Conservation (phyloP, 2,329 filamentous ascomycete species). For the Trichoderma sp. region DNA sequence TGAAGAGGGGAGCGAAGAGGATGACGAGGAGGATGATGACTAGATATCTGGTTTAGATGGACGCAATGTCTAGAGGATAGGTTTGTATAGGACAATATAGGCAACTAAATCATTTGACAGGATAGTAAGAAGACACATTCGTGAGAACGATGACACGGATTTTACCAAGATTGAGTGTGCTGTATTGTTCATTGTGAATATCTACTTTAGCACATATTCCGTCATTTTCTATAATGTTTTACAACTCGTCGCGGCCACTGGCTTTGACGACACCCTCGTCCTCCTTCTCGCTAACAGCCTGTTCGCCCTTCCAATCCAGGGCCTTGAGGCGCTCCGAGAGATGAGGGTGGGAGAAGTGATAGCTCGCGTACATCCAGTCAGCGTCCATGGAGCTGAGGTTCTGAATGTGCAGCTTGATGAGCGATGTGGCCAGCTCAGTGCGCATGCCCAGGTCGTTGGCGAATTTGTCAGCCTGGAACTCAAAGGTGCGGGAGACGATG, state of each 20-base stretch:
- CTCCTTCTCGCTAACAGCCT: slow-evolving; percentile 42
- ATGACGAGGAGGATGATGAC: neutral
- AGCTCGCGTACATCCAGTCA: slow-evolving; percentile 96
- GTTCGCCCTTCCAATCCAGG: slow-evolving; percentile 74
- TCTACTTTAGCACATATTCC: neutral
- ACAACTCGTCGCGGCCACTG: slow-evolving; percentile 72
- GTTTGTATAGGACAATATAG: neutral
- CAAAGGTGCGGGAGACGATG: slow-evolving; percentile 87
- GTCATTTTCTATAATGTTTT: slow-evolving; percentile 27
- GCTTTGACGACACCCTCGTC: slow-evolving; percentile 58
- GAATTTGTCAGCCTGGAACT: slow-evolving; percentile 94
- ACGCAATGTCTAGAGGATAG: neutral
- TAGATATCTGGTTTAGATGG: neutral
- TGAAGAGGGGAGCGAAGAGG: slow-evolving; percentile 15
- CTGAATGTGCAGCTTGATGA: slow-evolving; percentile 97
- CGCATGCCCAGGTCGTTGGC: slow-evolving; percentile 81
- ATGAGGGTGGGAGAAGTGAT: slow-evolving; percentile 98
- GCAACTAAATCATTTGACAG: neutral
- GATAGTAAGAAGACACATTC: neutral
- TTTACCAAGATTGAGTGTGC: neutral
- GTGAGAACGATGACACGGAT: neutral
- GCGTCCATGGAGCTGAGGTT: slow-evolving; percentile 98
- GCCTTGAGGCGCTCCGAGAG: slow-evolving; percentile 89
- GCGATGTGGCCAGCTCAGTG: slow-evolving; percentile 74
- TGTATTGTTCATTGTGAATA: neutral